Conservation (phyloP, 768 basidiomycete species). For the Amanita molliuscula region DNA sequence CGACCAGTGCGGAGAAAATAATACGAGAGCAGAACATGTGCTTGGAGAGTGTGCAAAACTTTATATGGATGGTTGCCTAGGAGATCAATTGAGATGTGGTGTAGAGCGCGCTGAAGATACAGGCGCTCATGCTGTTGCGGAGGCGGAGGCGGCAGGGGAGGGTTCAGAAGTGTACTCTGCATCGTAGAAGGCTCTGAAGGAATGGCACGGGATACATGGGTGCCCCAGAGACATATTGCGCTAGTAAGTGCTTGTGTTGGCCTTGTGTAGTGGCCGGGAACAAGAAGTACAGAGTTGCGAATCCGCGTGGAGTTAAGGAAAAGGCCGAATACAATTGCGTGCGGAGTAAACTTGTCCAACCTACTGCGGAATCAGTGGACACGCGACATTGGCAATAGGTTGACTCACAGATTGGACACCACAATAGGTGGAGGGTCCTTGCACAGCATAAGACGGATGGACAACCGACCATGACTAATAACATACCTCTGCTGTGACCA, state of each 20-base stretch:
- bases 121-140: conserved; percentile 30
- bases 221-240: conserved; percentile 42
- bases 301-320: conserved; percentile 48
- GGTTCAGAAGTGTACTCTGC: conserved; percentile 1
- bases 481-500: conserved; percentile 30
- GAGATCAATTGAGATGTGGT: conserved; percentile 34
- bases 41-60: conserved; percentile 46
- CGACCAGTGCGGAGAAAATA: conserved; percentile 55
- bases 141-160: conserved; percentile 11
- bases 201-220: conserved; percentile 32
- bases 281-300: conserved; percentile 32
- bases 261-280: conserved; percentile 33
- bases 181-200: neutral
- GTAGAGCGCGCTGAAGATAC: conserved; percentile 40
- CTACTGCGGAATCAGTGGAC: conserved; percentile 21
- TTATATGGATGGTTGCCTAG: conserved; percentile 37
- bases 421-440: conserved; percentile 30
- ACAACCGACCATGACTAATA: neutral
- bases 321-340: conserved; percentile 52
- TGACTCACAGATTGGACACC: conserved; percentile 27
- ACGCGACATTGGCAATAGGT: conserved; percentile 1
- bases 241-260: conserved; percentile 40
- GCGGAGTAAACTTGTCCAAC: conserved; percentile 46
- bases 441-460: conserved; percentile 5
- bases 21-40: conserved; percentile 53